Evolutionary conservation across 345 rosid genomes (phyloP).

Genomic region (Passiflora organensis): DNA sequence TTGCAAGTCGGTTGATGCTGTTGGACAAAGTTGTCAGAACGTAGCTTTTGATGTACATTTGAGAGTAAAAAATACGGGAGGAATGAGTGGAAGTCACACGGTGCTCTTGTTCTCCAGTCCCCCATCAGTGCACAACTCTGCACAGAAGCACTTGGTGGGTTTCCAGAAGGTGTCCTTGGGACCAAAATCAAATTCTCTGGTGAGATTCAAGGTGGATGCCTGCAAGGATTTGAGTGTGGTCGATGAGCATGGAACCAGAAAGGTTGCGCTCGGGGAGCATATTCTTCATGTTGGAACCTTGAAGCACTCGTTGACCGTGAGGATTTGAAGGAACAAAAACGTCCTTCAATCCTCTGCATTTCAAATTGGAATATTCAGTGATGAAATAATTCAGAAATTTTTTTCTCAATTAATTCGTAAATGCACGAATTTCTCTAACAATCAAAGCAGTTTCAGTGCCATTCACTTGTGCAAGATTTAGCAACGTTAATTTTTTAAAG

Average conservation of each 20-base stretch:
- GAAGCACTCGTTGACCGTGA: constrained; percentile 49
- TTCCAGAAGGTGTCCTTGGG: constrained; percentile 60
- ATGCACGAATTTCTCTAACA: neutral
- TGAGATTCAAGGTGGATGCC: constrained; percentile 53
- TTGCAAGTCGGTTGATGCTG: constrained; percentile 55
- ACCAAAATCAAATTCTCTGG: constrained; percentile 26
- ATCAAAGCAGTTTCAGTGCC: no score
- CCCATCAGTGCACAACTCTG: constrained; percentile 60
- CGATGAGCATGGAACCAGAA: constrained; percentile 58
- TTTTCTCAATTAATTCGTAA: neutral
- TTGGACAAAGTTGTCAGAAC: constrained; percentile 37
- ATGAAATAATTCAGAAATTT: neutral
- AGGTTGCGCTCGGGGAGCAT: constrained; percentile 59
- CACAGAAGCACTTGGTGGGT: constrained; percentile 59
- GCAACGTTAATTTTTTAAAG: no score
- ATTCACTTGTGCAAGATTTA: no score
- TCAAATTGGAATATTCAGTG: neutral
- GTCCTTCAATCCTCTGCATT: constrained; percentile 10
- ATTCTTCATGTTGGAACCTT: constrained; percentile 67
- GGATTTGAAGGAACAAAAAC: constrained; percentile 34
- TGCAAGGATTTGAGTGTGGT: constrained; percentile 78
- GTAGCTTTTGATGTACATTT: constrained; percentile 45
- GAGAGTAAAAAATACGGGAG: constrained; percentile 47
- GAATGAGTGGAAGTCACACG: constrained; percentile 53
- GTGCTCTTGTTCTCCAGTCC: constrained; percentile 70